These are phyloP conservation scores for Komagataella ulmi DNA, from an alignment of 805 yeast genomes.

Conservation along the genomic window DNA sequence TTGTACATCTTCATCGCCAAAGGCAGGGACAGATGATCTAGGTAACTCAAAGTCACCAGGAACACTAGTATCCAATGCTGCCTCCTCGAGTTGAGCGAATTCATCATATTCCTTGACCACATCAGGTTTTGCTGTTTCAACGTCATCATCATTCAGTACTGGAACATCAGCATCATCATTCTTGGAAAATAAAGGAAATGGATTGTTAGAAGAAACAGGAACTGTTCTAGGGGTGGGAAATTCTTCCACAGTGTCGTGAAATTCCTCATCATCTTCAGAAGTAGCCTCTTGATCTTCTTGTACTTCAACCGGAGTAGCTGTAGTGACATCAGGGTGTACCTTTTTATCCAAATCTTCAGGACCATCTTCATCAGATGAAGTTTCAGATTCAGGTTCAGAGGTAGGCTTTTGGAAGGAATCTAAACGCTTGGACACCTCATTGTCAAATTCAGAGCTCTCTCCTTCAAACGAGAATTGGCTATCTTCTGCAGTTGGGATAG, in stretches of 20 bases:
- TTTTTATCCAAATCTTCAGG: slow-evolving; percentile 5
- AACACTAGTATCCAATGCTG: background rate
- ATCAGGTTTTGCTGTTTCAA: background rate
- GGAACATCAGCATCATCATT: slow-evolving; percentile 39
- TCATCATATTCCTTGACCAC: background rate
- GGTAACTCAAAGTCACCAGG: slow-evolving; percentile 4
- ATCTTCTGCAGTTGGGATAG: background rate
- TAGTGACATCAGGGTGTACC: background rate
- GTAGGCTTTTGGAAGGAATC: background rate
- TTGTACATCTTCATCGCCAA: slow-evolving; percentile 9
- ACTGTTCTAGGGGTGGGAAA: background rate
- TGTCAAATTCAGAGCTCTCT: background rate
- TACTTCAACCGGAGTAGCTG: background rate
- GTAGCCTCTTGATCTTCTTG: background rate
- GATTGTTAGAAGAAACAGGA: background rate
- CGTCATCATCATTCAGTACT: slow-evolving; percentile 20
- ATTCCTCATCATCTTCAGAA: background rate
- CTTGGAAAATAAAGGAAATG: slow-evolving; percentile 53
- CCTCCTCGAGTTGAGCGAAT: background rate
- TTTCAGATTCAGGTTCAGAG: slow-evolving; percentile 1
- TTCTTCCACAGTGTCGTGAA: slow-evolving; percentile 1
- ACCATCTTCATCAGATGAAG: background rate
- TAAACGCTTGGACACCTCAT: background rate
- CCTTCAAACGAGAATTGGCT: background rate
- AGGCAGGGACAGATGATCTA: slow-evolving; percentile 8